Evolutionary conservation across 768 basidiomycete species (phyloP), one percentile per base, ranked within the genome.

Genomic region (Termitomyces titanicus): DNA sequence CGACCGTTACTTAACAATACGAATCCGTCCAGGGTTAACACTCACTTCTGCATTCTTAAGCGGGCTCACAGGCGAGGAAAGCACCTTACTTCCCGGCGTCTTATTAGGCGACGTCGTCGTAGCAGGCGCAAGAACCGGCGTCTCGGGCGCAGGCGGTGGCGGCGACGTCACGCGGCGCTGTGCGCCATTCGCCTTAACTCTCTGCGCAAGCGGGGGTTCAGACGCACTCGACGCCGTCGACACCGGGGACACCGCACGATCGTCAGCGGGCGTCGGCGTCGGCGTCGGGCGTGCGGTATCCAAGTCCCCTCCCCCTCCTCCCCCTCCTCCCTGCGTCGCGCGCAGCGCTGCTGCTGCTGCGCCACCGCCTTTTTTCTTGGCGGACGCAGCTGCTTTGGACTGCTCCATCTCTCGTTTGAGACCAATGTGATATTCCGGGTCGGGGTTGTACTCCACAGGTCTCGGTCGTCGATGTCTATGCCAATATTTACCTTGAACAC

Each of bases 401-500:
- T 75, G 64, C 39, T 89, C 89, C 3, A 72, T 69, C 45, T 90
- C 88, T 33, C 72, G 74, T 61, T 75, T 80, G 47, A 81, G 58
- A 12, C 78, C 80, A 33, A 72, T 67, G 64, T 95, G 94, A 67
- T 79, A 85, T 18, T 86, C 86, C 2, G 80, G 81, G 65, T 90
- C 86, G 0, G 87, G 73, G 58, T 85, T 92, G 64, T 94, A 95
- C 65, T 86, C 80, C 42, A 91, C 86, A 8, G 89, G 89, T 4
- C 90, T 79, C 5, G 90, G 89, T 53, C 89, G 75, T 53, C 91
- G 79, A 75, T 93, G 90, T 53, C 92, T 74, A 69, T 94, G 91
- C 87, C 89, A 95, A 73, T 81, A 94, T 71, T 94, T 94, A 57
- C 93, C 92, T 94, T n/a, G n/a, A n/a, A n/a, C n/a, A n/a, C n/a